Base-by-base conservation (phyloP, 2,329 filamentous ascomycete genomes). In the Diplocarpon mali region DNA sequence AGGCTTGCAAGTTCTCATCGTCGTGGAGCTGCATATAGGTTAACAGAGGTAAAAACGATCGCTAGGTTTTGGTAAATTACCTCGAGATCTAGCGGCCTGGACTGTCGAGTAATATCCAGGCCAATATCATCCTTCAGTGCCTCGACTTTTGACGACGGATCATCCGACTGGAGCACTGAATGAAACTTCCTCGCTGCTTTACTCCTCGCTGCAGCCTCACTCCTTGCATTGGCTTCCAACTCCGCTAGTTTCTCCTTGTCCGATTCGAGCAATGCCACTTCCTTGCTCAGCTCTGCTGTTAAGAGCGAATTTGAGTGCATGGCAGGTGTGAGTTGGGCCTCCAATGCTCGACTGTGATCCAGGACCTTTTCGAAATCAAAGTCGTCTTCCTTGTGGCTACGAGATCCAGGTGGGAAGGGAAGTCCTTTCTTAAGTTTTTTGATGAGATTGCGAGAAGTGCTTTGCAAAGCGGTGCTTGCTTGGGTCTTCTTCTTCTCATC, bases 301-400 rank as follows among this genome's bases (percentile, higher is more conserved):
- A 86, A 66, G 37, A 85, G 63, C 51, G 74, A 70, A 17, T 83
- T 73, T 3, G 76, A 71, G 61, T 85, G 80, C 35, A 79, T 63
- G 15, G 74, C 65, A 1, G 80, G 76, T 13, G 75, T 78, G 5
- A 85, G 70, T 62, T 73, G 71, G 47, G 65, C 65, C 57, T 83
- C 74, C 20, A 82, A 61, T 8, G 62, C 62, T 45, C 68, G 64
- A 49, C 75, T 75, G n/a, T 71, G 72, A 54, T 79, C 73, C 8
- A 81, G 65, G 12, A 80, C 72, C 53, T 70, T 73, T 58, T 85
- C 80, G 51, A 80, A 80, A 55, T 83, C 72, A 38, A 86, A 74
- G 57, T 82, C 77, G 24, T 70, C 66, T 36, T 72, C 73, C 40
- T 75, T 69, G 13, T 69, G 66, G 7, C 65, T 68, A 42, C 62